Conservation (phyloP, 192 early-diverging fungal species). For the Entomortierella chlamydospora region DNA sequence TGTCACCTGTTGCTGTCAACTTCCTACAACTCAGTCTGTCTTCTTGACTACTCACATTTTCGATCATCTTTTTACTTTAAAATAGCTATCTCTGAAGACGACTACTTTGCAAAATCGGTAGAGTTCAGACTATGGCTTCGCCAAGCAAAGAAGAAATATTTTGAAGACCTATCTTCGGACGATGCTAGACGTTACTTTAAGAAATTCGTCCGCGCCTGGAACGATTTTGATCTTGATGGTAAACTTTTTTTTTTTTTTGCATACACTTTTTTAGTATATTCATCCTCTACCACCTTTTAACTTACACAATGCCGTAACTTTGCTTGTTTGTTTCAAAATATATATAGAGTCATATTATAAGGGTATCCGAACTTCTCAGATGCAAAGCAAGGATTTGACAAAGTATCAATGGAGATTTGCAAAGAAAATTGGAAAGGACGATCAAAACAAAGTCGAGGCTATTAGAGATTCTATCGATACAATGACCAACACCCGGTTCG, state of each 20-base stretch:
- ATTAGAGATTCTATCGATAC: slow-evolving; percentile 70
- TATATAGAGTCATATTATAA: slow-evolving; percentile 72
- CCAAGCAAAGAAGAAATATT: slow-evolving; percentile 76
- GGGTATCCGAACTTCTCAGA: slow-evolving; percentile 73
- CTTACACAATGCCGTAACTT: no score
- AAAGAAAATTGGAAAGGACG: slow-evolving; percentile 51
- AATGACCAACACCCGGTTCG: slow-evolving; percentile 62
- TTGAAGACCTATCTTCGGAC: slow-evolving; percentile 78
- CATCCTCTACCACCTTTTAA: no score
- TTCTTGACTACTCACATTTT: background rate
- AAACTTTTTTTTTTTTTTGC: no score
- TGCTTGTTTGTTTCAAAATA: background rate
- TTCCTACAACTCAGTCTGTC: background rate
- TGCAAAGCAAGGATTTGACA: slow-evolving; percentile 71
- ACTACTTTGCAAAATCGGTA: slow-evolving; percentile 81
- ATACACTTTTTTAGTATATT: no score
- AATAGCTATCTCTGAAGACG: slow-evolving; percentile 72
- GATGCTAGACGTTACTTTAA: slow-evolving; percentile 80
- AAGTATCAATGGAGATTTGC: slow-evolving; percentile 84
- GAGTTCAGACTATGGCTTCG: slow-evolving; percentile 89
- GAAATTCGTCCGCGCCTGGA: slow-evolving; percentile 92
- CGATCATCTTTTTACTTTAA: background rate
- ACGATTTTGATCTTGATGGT: slow-evolving; percentile 74
- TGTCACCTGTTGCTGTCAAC: background rate
- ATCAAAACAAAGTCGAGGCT: slow-evolving; percentile 65